phyloP scores from a whole-genome alignment of 169 alveolate genomes.

The Cryptosporidium felis region DNA sequence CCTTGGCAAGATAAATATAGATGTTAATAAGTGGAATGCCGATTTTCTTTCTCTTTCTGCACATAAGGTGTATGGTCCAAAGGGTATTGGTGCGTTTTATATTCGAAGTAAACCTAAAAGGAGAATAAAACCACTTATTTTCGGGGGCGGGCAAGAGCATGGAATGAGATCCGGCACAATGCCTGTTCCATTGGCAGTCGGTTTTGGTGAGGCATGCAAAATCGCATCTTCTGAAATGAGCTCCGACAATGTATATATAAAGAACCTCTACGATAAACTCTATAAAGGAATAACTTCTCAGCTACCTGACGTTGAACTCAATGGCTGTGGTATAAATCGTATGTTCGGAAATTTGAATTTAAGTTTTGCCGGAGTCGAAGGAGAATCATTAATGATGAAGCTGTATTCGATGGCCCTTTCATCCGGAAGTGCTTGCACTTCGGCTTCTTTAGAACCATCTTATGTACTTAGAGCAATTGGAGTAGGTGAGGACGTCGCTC shows the following conservation, averaged over 20 bases:
- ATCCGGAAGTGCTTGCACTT: conserved; percentile 86
- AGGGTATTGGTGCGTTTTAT: conserved; percentile 98
- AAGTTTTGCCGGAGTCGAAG: conserved; percentile 94
- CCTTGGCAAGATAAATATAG: conserved; percentile 92
- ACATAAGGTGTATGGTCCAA: conserved; percentile 99
- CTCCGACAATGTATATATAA: conserved; percentile 89
- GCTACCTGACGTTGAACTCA: conserved; percentile 73
- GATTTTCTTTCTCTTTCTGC: conserved; percentile 94
- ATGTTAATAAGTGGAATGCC: conserved; percentile 89
- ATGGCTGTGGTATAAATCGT: conserved; percentile 75
- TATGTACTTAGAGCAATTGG: conserved; percentile 96
- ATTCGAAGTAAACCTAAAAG: conserved; percentile 93
- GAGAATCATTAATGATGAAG: conserved; percentile 91
- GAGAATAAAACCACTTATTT: conserved; percentile 91
- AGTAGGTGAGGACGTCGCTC: conserved; percentile 96
- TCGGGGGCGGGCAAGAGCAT: conserved; percentile 99
- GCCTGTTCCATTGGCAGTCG: conserved; percentile 92
- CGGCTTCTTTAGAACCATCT: conserved; percentile 83
- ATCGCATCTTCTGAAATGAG: conserved; percentile 91
- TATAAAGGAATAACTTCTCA: conserved; percentile 51
- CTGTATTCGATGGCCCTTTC: conserved; percentile 85
- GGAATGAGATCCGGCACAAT: conserved; percentile 97
- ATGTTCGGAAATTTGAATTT: conserved; percentile 92
- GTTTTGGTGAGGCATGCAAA: conserved; percentile 96
- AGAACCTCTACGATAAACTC: conserved; percentile 81